A percentile compares a stretch with the other conserved stretches of the same genome.
These are phyloP conservation scores for Cardiosporidium cionae DNA, from an alignment of 169 alveolate species.

Conservation along the genomic window DNA sequence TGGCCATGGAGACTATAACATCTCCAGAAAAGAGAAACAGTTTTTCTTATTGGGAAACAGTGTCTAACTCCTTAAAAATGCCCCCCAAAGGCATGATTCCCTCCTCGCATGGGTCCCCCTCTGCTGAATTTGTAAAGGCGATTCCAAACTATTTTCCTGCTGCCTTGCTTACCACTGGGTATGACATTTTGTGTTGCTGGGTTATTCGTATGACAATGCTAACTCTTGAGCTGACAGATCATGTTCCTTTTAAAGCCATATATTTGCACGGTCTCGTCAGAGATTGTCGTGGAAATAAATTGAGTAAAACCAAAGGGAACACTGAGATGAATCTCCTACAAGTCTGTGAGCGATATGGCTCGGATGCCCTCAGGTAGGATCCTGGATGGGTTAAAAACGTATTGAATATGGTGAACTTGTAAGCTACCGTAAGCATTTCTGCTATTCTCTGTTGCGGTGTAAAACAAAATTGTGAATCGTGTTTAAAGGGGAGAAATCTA, in stretches of 20 bases:
- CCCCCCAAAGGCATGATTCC: not conserved
- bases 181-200: constrained; percentile 99
- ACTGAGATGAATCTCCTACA: not conserved
- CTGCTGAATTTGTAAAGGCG: not conserved
- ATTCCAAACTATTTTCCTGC: constrained; percentile 16
- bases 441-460: too few species aligned
- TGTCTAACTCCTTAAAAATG: too few species aligned
- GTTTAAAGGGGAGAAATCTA: too few species aligned
- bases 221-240: constrained; percentile 84
- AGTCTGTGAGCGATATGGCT: not conserved
- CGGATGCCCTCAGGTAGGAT: not conserved
- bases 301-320: constrained; percentile 86
- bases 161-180: constrained; percentile 78
- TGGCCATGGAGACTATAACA: not conserved
- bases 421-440: too few species aligned
- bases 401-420: too few species aligned
- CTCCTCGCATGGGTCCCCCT: not conserved
- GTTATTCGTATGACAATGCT: constrained; percentile 99
- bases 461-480: too few species aligned
- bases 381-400: too few species aligned
- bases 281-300: constrained; percentile 94
- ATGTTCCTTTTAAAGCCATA: constrained; percentile 93
- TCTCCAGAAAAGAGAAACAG: not conserved
- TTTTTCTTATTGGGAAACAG: too few species aligned
- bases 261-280: constrained; percentile 97